Evolutionary conservation across 805 yeast species (phyloP), one percentile per base, ranked within the genome.

Genomic region (Hanseniaspora singularis): DNA sequence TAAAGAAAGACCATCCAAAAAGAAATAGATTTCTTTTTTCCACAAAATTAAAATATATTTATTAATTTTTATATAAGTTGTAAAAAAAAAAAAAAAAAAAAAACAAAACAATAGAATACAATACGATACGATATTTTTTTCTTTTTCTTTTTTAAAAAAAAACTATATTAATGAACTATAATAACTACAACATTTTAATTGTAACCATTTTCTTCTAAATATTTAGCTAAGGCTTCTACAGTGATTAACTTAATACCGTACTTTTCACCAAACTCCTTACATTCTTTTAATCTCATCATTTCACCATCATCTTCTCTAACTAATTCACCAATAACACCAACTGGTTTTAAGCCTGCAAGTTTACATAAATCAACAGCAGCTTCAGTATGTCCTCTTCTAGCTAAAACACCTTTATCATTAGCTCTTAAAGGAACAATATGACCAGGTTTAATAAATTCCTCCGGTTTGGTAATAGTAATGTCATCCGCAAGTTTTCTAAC

Each of bases 331-430:
- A 92, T 89, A 31, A 82, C 92, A 14, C 83, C 94, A 1, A 86
- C 98, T 1, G 92, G 94, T 52, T 75, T 74, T 54, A 83, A 69
- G 0, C 86, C 87, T 6, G 89, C 72, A 57, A 88, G 69, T 57
- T 68, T 66, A 59, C 95, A 79, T 52, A 92, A 70, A 59, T 89
- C 95, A 8, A 92, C 94, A 23, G 86, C 87, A 15, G 98, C 97
- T 66, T 92, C 99, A 10, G 99, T 92, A 62, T 92, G 99, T 14
- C 99, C 99, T 49, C 83, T 70, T 69, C 99, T 81, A 41, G 68
- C 66, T 49, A 77, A 68, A 49, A 92, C 76, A 44, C 94, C 79
- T 1, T 95, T 95, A 20, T 82, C 82, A 18, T 72, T 82, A 2
- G 97, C 97, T 55, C 97, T 73, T 55, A 92, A 71, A 2, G 98